Evolutionary conservation across 2,329 filamentous ascomycete species (phyloP), one percentile per base, ranked within the genome.

Genomic region (Balansia obtecta): DNA sequence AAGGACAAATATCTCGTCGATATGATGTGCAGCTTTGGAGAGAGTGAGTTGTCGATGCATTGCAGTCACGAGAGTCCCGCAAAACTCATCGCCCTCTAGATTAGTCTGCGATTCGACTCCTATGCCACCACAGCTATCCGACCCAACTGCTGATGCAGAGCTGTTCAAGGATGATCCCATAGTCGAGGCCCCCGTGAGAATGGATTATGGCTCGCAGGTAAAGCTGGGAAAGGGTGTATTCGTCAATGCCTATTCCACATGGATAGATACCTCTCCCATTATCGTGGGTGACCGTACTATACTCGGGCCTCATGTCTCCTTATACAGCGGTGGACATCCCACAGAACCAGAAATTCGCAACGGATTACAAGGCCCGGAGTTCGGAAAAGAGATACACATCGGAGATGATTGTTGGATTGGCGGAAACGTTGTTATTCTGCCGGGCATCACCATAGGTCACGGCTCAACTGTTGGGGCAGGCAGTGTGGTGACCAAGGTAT

Each of bases 381-480:
- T 70, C 9, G 89, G 88, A 0, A 80, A 78, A 57, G 78, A 85
- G 10, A 86, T 95, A 54, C 75, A 71, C 34, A 80, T 95, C 49
- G 87, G 83, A 0, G 83, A 88, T 55, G 88, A 95, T 68, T 86
- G 86, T 66, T 88, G 86, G 86, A 67, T 91, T 32, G 86, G 83
- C 1, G 85, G 85, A 0, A 83, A 82, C 60, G 81, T 80, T 5
- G 79, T 73, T 20, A 77, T 95, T 16, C 69, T 90, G 42, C 81
- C 86, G 0, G 88, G 88, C 0, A 81, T 95, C 22, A 90, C 77
- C 1, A 84, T 95, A 55, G 88, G 89, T 0, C 73, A 76, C 50
- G 88, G 88, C 0, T 74, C 71, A 4, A 86, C 83, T 0, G 75
- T 95, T 53, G 89, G 87, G 1, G 88, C 89, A 1, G 87, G 85